These are phyloP conservation scores for Colletotrichum theobromicola DNA, from an alignment of 2,329 filamentous ascomycete species.

Conservation along the genomic window DNA sequence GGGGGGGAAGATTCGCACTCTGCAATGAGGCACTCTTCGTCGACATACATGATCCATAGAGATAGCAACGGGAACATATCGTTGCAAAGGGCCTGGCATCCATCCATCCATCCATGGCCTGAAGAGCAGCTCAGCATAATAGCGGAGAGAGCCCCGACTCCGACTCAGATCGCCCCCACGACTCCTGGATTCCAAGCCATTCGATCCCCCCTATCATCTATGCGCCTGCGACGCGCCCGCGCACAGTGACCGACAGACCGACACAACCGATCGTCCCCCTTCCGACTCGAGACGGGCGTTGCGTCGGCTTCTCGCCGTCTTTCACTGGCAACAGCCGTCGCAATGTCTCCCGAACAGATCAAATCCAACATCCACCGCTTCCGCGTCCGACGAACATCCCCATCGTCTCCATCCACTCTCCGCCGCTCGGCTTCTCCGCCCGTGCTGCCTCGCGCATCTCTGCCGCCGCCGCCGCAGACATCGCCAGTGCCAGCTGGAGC, in stretches of 20 bases:
- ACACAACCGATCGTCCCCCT: background rate
- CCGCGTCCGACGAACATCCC: constrained; percentile 28
- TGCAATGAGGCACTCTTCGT: background rate
- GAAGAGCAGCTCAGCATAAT: background rate
- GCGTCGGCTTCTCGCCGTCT: constrained; percentile 16
- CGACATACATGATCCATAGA: background rate
- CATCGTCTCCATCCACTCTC: constrained; percentile 12
- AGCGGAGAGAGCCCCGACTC: background rate
- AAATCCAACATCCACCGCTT: constrained; percentile 30
- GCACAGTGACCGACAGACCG: background rate
- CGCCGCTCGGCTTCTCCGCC: constrained; percentile 26
- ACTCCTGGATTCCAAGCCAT: background rate
- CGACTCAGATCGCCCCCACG: background rate
- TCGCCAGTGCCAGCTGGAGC: background rate
- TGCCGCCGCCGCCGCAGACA: background rate
- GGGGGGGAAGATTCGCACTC: background rate
- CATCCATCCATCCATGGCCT: background rate
- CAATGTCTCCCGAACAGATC: constrained; percentile 24
- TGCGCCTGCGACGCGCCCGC: background rate
- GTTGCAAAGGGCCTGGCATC: background rate
- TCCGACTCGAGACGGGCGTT: constrained; percentile 1
- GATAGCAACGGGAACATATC: background rate
- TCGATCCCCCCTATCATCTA: background rate
- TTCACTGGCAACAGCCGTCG: background rate
- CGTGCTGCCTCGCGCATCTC: background rate